A percentile compares a stretch with the other conserved stretches of the same genome.
phyloP scores from a whole-genome alignment of 1,284 basidiomycete species.

The Tetrapyrgos nigripes region DNA sequence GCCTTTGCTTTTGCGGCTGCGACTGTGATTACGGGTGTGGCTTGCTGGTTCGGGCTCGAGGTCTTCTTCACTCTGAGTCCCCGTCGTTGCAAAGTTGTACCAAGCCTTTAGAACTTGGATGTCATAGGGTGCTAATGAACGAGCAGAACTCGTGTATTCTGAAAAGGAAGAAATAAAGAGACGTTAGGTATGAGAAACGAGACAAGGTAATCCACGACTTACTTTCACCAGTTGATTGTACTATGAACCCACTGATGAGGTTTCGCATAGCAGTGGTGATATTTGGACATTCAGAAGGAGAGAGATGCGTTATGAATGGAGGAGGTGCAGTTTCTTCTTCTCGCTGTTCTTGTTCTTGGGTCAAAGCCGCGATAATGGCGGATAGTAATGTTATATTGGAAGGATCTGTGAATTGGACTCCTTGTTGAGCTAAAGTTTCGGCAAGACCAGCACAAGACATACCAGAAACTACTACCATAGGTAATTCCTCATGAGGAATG shows the following conservation, averaged over 20 bases:
- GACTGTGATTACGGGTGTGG: too few relatives aligned
- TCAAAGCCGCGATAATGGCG: slow-evolving; percentile 46
- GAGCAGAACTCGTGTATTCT: slow-evolving; percentile 50
- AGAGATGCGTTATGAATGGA: slow-evolving; percentile 54
- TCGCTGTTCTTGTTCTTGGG: slow-evolving; percentile 30
- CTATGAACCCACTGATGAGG: slow-evolving; percentile 60
- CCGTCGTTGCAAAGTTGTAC: slow-evolving; percentile 49
- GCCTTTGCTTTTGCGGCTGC: too few relatives aligned
- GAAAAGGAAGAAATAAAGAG: background rate
- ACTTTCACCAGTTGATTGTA: slow-evolving; percentile 27
- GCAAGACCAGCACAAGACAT: slow-evolving; percentile 18
- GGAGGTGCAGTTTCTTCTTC: too few relatives aligned
- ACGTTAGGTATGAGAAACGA: background rate
- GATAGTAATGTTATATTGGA: slow-evolving; percentile 50
- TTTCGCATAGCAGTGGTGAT: slow-evolving; percentile 60
- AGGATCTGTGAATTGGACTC: slow-evolving; percentile 32
- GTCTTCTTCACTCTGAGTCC: too few relatives aligned
- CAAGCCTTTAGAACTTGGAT: slow-evolving; percentile 63
- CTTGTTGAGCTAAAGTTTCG: slow-evolving; percentile 20
- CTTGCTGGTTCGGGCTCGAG: too few relatives aligned
- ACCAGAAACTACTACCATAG: slow-evolving; percentile 63
- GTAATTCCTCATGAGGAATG: slow-evolving; percentile 58
- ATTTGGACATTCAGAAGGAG: slow-evolving; percentile 63
- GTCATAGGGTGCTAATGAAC: slow-evolving; percentile 65
- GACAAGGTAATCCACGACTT: slow-evolving; percentile 27